Percentiles rank a stretch among this genome's conserved stretches.
These are phyloP conservation scores for Cutaneotrichosporon dermatis DNA, from an alignment of 1,284 basidiomycete species.

Conservation along the genomic window DNA sequence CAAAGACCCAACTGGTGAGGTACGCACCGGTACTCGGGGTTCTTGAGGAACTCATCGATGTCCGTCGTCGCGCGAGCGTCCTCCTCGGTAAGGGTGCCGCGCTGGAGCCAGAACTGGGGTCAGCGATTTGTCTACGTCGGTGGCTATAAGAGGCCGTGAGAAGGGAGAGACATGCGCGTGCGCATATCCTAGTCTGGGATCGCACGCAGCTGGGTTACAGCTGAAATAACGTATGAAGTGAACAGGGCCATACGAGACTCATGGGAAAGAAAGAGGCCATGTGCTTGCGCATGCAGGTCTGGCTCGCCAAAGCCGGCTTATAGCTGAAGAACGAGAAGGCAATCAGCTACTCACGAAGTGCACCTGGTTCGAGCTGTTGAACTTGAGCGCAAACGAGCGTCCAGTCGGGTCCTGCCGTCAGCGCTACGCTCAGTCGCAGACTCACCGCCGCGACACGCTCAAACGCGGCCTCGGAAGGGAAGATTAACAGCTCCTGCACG, in stretches of 20 bases:
- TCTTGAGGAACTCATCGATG: conserved; percentile 42
- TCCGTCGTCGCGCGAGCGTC: conserved; percentile 38
- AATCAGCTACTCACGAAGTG: conserved; percentile 39
- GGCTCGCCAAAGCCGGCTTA: too few species aligned
- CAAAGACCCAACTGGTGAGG: not conserved
- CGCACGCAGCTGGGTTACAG: too few species aligned
- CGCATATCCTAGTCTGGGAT: too few species aligned
- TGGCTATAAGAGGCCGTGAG: too few species aligned
- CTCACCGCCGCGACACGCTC: conserved; percentile 39
- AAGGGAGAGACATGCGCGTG: not conserved
- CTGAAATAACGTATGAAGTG: too few species aligned
- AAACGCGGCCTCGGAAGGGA: conserved; percentile 48
- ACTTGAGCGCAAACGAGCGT: conserved; percentile 45
- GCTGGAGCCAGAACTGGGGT: conserved; percentile 48
- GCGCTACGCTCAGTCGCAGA: not conserved
- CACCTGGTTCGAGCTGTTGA: conserved; percentile 42
- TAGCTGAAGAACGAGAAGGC: not conserved
- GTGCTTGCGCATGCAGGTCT: too few species aligned
- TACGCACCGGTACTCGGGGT: conserved; percentile 38
- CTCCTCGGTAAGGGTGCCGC: conserved; percentile 22
- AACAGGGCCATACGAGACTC: too few species aligned
- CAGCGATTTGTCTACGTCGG: not conserved
- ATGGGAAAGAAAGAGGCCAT: too few species aligned
- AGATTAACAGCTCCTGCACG: conserved; percentile 44
- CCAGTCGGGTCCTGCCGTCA: conserved; percentile 38